Evolutionary conservation across 2,329 filamentous ascomycete genomes (phyloP), one percentile per base, ranked within the genome.

Genomic region (Pezizomycotina sp.): DNA sequence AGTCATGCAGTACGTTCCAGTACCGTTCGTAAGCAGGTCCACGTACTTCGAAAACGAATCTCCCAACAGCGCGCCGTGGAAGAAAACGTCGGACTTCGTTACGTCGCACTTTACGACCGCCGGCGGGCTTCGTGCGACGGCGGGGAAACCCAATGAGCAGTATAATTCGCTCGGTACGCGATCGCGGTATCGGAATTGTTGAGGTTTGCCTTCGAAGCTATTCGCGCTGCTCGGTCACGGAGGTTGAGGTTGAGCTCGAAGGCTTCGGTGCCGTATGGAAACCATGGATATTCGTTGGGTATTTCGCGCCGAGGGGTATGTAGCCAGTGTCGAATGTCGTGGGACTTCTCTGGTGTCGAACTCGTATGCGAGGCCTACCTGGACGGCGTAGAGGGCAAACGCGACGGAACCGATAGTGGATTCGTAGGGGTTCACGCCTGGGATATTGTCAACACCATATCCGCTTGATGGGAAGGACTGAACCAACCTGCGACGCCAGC

Each of bases 241-340:
- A 61, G 51, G 21, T 53, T 51, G 15, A 53, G 46, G 47, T 60
- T 61, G 33, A 60, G 36, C 38, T 60, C 57, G 46, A 59, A 60
- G 19, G 59, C 58, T 42, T 61, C 59, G 4, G 58, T 60, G 20
- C 58, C 57, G 42, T 60, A 61, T 36, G 60, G 55, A 9, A 18
- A 38, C 34, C 18, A 43, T 1, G 58, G 58, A 43, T 60, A 60
- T 26, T 55, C 48, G 27, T 44, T 47, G 6, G 48, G 47, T 9
- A 33, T 33, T 19, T 43, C 26, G 50, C 35, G 15, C 34, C 46
- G 26, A 50, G 46, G 9, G 50, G 50, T n/a, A 46, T 38, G 40
- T 48, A 51, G 21, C 49, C 51, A 14, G 46, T 41, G 12, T 34
- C 36, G 31, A 38, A 50, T 14, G 46, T 43, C 7, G 34, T 20